Percentiles rank a stretch among this genome's conserved stretches.
phyloP scores from a whole-genome alignment of 805 yeast genomes.

The Ogataea dorogensis region DNA sequence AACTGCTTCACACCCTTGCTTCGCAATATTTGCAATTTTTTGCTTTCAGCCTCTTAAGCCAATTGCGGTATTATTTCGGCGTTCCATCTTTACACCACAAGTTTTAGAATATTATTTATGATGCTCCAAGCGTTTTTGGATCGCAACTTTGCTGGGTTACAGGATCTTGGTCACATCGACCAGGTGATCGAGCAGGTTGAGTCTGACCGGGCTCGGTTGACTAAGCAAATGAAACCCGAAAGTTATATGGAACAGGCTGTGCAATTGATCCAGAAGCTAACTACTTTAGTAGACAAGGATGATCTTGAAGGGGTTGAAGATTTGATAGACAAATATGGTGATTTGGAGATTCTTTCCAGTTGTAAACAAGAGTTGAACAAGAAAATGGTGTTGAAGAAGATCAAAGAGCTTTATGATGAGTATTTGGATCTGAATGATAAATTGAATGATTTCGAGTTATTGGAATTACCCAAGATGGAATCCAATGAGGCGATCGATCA shows the following conservation, averaged over 20 bases:
- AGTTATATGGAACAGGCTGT: constrained; percentile 1
- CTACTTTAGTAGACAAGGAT: constrained; percentile 5
- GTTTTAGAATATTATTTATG: too few species aligned
- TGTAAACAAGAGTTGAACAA: constrained; percentile 16
- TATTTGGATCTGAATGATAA: constrained; percentile 10
- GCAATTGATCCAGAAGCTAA: constrained; percentile 2
- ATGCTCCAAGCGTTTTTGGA: constrained; percentile 35
- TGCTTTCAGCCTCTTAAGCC: neutral
- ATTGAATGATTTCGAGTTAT: constrained; percentile 11
- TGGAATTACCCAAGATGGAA: constrained; percentile 7
- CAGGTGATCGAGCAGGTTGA: constrained; percentile 30
- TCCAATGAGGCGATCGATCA: constrained; percentile 3
- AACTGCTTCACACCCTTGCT: too few species aligned
- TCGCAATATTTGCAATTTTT: constrained; percentile 1
- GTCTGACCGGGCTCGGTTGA: constrained; percentile 6
- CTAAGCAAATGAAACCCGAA: neutral
- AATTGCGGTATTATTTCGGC: constrained; percentile 1
- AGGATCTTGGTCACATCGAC: constrained; percentile 36
- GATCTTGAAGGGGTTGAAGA: constrained; percentile 12
- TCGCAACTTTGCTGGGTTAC: constrained; percentile 34
- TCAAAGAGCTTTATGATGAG: constrained; percentile 8
- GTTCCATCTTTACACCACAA: neutral
- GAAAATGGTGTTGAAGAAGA: constrained; percentile 10
- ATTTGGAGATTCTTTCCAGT: constrained; percentile 19
- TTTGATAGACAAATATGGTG: constrained; percentile 19